These are phyloP conservation scores for Grosmannia clavigera DNA, from an alignment of 2,329 filamentous ascomycete species.

Conservation along the genomic window DNA sequence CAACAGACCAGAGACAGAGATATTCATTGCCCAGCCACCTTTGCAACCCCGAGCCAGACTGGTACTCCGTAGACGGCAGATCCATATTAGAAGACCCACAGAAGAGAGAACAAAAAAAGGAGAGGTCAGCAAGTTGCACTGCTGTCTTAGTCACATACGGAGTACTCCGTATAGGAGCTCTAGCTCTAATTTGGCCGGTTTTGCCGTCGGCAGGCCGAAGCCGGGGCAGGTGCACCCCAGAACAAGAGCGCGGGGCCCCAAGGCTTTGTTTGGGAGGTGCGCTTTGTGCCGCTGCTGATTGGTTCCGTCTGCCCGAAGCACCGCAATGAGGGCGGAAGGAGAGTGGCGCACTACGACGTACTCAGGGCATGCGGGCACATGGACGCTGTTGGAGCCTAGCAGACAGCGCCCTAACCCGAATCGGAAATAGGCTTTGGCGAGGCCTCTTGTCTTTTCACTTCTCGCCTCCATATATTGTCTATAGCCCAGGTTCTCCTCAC, in stretches of 20 bases:
- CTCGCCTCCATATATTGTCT: not conserved
- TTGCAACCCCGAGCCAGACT: too few species aligned
- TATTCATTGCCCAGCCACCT: too few species aligned
- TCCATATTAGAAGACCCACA: too few species aligned
- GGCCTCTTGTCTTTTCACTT: not conserved
- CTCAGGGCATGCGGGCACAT: not conserved
- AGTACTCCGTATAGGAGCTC: too few species aligned
- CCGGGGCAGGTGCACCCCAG: not conserved
- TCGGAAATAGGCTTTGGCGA: not conserved
- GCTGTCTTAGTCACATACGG: too few species aligned
- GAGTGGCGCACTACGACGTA: not conserved
- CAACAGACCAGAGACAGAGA: too few species aligned
- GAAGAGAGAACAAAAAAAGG: too few species aligned
- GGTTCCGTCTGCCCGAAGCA: constrained; percentile 19
- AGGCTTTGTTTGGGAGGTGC: not conserved
- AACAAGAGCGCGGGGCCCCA: not conserved
- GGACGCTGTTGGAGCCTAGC: not conserved
- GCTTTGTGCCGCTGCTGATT: constrained; percentile 10
- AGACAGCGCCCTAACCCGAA: not conserved
- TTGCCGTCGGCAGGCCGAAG: not conserved
- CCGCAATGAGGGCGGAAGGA: constrained; percentile 3
- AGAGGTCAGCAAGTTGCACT: too few species aligned
- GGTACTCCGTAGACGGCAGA: too few species aligned
- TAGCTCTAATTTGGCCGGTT: not conserved
- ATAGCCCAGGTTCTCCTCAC: not conserved